phyloP scores from a whole-genome alignment of 2,329 filamentous ascomycete species.

The Verruconis gallopava region DNA sequence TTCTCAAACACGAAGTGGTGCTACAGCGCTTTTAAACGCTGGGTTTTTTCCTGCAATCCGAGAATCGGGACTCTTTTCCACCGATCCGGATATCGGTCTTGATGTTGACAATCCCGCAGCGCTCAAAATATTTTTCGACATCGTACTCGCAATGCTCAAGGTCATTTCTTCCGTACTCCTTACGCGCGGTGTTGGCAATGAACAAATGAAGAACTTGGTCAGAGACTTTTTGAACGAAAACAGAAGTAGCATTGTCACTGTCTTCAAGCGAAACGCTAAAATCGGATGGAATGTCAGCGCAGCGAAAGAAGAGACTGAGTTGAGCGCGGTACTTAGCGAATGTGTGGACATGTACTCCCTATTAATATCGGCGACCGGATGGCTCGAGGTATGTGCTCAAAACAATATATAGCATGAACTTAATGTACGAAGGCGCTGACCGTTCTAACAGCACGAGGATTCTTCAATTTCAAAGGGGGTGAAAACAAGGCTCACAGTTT shows the following conservation, averaged over 20 bases:
- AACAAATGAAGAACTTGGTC: constrained; percentile 57
- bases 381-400: constrained; percentile 59
- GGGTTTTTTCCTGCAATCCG: constrained; percentile 74
- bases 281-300: constrained; percentile 32
- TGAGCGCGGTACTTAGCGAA: constrained; percentile 55
- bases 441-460: not conserved
- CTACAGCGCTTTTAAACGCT: constrained; percentile 74
- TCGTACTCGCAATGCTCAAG: constrained; percentile 68
- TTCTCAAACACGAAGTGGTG: constrained; percentile 71
- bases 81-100: constrained; percentile 84
- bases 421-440: too few relatives aligned
- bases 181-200: constrained; percentile 69
- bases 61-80: constrained; percentile 71
- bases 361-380: constrained; percentile 69
- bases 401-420: too few relatives aligned
- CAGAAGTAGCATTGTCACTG: constrained; percentile 68
- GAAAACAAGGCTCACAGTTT: not conserved
- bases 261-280: constrained; percentile 79
- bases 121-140: constrained; percentile 67
- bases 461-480: not conserved
- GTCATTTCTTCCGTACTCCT: constrained; percentile 74
- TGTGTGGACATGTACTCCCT: constrained; percentile 76
- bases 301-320: constrained; percentile 16
- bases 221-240: constrained; percentile 72
- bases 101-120: constrained; percentile 56